Evolutionary conservation across 1,284 basidiomycete genomes (phyloP).

Genomic region (Agroathelia rolfsii): DNA sequence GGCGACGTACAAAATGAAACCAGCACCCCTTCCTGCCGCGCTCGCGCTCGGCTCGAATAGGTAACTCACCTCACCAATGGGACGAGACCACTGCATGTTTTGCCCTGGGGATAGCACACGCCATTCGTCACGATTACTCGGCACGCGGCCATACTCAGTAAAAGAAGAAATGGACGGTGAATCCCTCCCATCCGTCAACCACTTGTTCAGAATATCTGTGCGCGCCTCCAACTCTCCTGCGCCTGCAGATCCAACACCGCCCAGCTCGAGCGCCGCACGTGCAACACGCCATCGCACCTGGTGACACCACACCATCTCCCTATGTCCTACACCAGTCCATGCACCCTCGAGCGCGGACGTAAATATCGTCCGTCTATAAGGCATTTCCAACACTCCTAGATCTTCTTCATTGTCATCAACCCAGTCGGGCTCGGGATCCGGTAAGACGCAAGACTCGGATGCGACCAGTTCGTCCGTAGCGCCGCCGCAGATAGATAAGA

Average conservation of each 20-base stretch:
- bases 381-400: slow-evolving; percentile 1
- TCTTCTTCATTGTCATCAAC: slow-evolving; percentile 10
- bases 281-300: slow-evolving; percentile 90
- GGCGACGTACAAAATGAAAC: slow-evolving; percentile 50
- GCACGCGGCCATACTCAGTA: neutral
- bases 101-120: too few species aligned
- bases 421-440: slow-evolving; percentile 18
- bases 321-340: slow-evolving; percentile 94
- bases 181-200: slow-evolving; percentile 59
- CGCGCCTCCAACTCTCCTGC: slow-evolving; percentile 23
- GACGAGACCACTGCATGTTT: too few species aligned
- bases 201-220: slow-evolving; percentile 39
- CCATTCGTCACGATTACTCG: too few species aligned
- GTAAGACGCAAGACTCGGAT: slow-evolving; percentile 81
- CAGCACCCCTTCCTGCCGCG: too few species aligned
- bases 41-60: too few species aligned
- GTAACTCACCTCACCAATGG: too few species aligned
- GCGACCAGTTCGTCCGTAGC: slow-evolving; percentile 88
- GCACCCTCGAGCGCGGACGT: slow-evolving; percentile 81
- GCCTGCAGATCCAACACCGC: slow-evolving; percentile 21
- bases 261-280: slow-evolving; percentile 64
- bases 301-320: slow-evolving; percentile 98
- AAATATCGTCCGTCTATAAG: slow-evolving; percentile 69
- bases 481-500: slow-evolving; percentile 88
- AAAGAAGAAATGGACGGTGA: slow-evolving; percentile 1